Evolutionary conservation across 1,139 yeast species (phyloP).

Genomic region (Saccharomycopsis crataegensis): DNA sequence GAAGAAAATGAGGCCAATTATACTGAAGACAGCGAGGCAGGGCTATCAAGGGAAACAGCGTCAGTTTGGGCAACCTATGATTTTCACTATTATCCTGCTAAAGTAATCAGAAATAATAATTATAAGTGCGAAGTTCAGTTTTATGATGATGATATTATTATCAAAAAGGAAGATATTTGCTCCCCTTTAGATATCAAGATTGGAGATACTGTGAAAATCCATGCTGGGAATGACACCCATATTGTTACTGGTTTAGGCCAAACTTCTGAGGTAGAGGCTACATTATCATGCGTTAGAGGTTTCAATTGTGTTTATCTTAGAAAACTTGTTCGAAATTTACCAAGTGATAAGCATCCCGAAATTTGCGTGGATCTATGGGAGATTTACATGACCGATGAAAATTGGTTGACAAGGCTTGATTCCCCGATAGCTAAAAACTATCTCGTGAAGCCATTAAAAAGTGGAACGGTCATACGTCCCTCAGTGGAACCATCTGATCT

Average conservation of each 20-base stretch:
- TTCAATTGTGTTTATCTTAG: conserved; percentile 40
- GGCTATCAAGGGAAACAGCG: neutral
- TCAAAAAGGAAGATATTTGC: conserved; percentile 7
- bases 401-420: conserved; percentile 15
- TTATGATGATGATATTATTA: conserved; percentile 9
- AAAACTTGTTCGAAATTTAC: conserved; percentile 25
- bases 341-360: conserved; percentile 11
- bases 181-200: conserved; percentile 33
- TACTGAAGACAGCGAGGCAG: neutral
- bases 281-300: conserved; percentile 50
- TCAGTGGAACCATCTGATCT: neutral
- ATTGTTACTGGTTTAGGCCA: conserved; percentile 40
- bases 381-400: conserved; percentile 12
- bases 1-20: neutral
- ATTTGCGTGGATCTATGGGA: conserved; percentile 13
- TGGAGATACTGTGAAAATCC: conserved; percentile 34
- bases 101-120: neutral
- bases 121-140: conserved; percentile 13
- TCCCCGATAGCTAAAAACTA: neutral
- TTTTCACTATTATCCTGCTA: conserved; percentile 17
- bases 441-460: neutral
- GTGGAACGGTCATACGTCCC: neutral
- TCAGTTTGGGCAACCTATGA: conserved; percentile 19
- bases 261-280: conserved; percentile 9
- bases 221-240: conserved; percentile 26